Conservation (phyloP, 306 rosid species). For the Canavalia ensiformis region DNA sequence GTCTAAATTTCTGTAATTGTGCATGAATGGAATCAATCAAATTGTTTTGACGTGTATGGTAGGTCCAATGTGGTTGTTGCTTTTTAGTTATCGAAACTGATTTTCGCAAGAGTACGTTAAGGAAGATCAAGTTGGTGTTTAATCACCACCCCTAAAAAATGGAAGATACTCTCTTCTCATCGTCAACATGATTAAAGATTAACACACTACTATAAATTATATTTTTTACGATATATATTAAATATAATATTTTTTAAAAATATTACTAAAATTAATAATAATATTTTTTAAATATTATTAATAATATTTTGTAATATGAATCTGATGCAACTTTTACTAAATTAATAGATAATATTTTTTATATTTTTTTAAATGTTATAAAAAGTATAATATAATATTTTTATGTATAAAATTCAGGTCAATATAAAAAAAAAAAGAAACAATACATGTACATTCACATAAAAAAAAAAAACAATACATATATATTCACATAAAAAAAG, state of each 20-base stretch:
- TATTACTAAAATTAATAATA: too few relatives aligned
- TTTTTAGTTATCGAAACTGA: conserved; percentile 3
- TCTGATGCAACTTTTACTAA: too few relatives aligned
- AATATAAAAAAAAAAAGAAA: background rate
- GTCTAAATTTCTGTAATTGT: background rate
- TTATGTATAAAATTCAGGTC: background rate
- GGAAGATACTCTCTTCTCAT: background rate
- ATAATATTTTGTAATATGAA: too few relatives aligned
- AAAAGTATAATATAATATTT: background rate
- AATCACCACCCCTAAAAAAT: background rate
- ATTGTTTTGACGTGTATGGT: conserved; percentile 35
- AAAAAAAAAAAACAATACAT: conserved; percentile 19
- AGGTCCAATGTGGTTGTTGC: conserved; percentile 28
- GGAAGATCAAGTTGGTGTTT: conserved; percentile 24
- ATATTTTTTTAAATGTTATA: too few relatives aligned
- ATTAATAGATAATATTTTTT: too few relatives aligned
- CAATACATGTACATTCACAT: conserved; percentile 19
- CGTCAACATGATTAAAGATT: background rate
- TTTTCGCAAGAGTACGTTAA: conserved; percentile 1
- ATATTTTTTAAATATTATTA: too few relatives aligned
- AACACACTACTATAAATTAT: too few relatives aligned
- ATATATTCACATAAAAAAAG: background rate
- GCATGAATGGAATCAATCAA: conserved; percentile 11
- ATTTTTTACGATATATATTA: too few relatives aligned
- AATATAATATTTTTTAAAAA: too few relatives aligned